Conservation (phyloP, 2,329 filamentous ascomycete genomes). For the Colletotrichum liaoningense region DNA sequence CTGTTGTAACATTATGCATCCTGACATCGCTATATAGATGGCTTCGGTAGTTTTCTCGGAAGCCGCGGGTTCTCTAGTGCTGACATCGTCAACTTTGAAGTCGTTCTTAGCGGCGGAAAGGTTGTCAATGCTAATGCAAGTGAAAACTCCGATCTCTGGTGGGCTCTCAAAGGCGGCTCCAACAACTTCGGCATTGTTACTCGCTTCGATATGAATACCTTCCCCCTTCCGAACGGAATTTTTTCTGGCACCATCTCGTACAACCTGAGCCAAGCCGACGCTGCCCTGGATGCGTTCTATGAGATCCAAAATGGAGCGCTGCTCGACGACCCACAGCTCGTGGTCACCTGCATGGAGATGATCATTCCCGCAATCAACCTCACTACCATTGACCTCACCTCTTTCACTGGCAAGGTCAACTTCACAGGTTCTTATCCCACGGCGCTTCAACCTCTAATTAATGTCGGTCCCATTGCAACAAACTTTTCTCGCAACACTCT, state of each 20-base stretch:
- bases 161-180: conserved; percentile 32
- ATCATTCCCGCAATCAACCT: conserved; percentile 31
- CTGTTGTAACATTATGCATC: not conserved
- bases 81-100: conserved; percentile 33
- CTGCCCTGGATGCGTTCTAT: conserved; percentile 30
- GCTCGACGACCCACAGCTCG: conserved; percentile 32
- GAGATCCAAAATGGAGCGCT: conserved; percentile 39
- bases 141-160: conserved; percentile 21
- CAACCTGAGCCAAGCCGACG: conserved; percentile 21
- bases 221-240: not conserved
- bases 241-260: not conserved
- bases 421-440: not conserved
- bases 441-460: not conserved
- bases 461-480: not conserved
- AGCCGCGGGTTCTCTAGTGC: conserved; percentile 1
- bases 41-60: not conserved
- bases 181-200: conserved; percentile 37
- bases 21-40: not conserved
- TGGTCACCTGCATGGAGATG: conserved; percentile 27
- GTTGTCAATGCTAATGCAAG: conserved; percentile 26
- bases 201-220: not conserved
- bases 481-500: not conserved
- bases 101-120: conserved; percentile 29
- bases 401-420: not conserved
- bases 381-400: not conserved